Evolutionary conservation across 2,329 filamentous ascomycete species (phyloP), one percentile per base, ranked within the genome.

Genomic region (Paecilomyces variotii): DNA sequence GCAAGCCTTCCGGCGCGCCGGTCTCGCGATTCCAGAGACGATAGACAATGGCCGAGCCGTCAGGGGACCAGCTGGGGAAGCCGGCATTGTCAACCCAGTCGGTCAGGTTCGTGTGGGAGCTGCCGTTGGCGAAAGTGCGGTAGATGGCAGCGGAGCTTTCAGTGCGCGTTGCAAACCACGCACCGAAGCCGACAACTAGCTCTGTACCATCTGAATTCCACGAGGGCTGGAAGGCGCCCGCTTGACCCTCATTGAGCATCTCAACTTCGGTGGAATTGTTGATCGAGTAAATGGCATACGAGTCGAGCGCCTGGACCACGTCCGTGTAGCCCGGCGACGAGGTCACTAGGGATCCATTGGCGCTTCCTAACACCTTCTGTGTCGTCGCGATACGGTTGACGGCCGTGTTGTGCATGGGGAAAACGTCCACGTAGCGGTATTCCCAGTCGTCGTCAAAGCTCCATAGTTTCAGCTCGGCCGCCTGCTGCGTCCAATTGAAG

Each of bases 181-280:
- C 64, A 5, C 75, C 75, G 1, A 77, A 60, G 11, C 76, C 74
- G 54, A 78, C 72, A 12, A 70, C 69, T 9, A 78, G 61, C 71
- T 70, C 72, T 14, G 70, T 60, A 2, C 72, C 72, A 50, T 78
- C 72, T 2, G 71, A 65, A 0, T 68, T 72, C 71, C 72, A 78
- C 2, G 72, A 63, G 2, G 76, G 76, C 54, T 76, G 73, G 65
- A 76, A 78, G 4, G 75, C 74, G 5, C 74, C 75, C 0, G 69
- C 68, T 1, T 71, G 57, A 3, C 72, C 74, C 19, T 68, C 55
- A 1, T 50, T 10, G 2, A 69, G 62, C 2, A 64, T 56, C 2
- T 65, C 25, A 19, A 69, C 49, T 55, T 60, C 58, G 10, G 66
- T 64, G 28, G 63, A 57, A 57, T 54, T 57, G 30, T 32, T 2